Evolutionary conservation across 202 grass and related monocot genomes (phyloP), one percentile per base, ranked within the genome.

Genomic region (Alloteropsis angusta): DNA sequence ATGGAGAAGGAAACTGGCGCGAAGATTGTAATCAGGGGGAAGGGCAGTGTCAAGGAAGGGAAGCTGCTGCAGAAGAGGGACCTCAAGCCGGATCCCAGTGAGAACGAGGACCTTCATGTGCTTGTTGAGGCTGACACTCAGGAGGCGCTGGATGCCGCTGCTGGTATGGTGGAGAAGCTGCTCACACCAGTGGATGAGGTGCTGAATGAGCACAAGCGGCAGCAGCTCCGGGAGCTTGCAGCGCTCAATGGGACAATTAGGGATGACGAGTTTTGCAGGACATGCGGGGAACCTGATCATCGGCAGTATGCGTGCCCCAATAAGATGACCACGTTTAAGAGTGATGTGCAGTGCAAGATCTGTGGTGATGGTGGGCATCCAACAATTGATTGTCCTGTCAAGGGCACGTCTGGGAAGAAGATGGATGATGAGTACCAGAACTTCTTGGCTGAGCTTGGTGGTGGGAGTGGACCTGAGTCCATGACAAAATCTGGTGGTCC

Each of bases 351-450:
- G 74, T 95, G 96, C 80, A 99, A 91, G 72, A 93, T 99, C 49
- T 99, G 96, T 13, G 92, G 96, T 1, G 96, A 99, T 74, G 96
- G 96, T 47, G 96, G 96, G 3, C 96, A 99, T 59, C 96, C 96
- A 0, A 99, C 96, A 4, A 95, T 95, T 64, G 96, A 99, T 79
- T 99, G 96, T 63, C 96, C 96, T 3, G 84, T 98, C 41, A 95
- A 95, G 80, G 92, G 96, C 42, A 86, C 84, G 11, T 41, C 87
- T 12, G 92, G 87, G 58, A 98, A 95, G 78, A 99, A 95, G 84
- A 99, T 99, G 96, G 96, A 99, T 10, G 92, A 95, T 49, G 96
- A 99, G 48, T 98, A 98, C 75, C 89, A 95, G 81, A 98, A 98
- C 71, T 98, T 95, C 81, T 74, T 95, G 17, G 92, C 92, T 21